Conservation (phyloP, 768 basidiomycete genomes). For the Gyrodon lividus region DNA sequence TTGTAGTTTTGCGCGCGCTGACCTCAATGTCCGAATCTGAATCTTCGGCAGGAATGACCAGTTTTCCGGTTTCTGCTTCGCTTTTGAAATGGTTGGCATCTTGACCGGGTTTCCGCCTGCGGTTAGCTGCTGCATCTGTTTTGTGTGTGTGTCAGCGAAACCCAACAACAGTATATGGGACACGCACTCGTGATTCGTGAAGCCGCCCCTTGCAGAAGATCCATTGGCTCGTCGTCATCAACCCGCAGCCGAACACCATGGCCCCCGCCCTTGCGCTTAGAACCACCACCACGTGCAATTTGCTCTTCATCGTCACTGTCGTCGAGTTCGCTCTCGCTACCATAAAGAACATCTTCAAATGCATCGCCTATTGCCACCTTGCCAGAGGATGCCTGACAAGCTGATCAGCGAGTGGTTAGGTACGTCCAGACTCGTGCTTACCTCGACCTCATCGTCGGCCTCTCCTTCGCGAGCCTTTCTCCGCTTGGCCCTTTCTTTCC, state of each 20-base stretch:
- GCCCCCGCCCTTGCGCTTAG: conserved; percentile 37
- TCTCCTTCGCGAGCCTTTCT: conserved; percentile 68
- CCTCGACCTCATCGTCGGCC: conserved; percentile 58
- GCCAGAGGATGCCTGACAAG: conserved; percentile 38
- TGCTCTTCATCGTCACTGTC: conserved; percentile 63
- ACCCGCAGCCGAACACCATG: conserved; percentile 68
- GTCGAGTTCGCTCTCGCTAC: conserved; percentile 89
- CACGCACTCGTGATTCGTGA: conserved; percentile 68
- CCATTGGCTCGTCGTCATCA: conserved; percentile 94
- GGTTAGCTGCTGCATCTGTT: conserved; percentile 44
- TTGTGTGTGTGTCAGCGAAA: conserved; percentile 6
- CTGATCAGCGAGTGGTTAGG: conserved; percentile 8
- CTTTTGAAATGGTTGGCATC: conserved; percentile 86
- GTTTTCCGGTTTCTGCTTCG: conserved; percentile 78
- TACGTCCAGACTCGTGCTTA: conserved; percentile 12
- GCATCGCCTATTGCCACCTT: conserved; percentile 75
- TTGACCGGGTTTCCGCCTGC: conserved; percentile 77
- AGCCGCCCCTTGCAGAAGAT: conserved; percentile 80
- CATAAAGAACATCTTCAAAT: conserved; percentile 96
- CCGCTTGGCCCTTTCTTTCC: conserved; percentile 90
- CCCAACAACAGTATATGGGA: neutral
- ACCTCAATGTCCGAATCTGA: conserved; percentile 46
- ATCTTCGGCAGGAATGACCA: conserved; percentile 67
- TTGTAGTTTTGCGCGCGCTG: conserved; percentile 40
- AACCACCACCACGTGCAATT: conserved; percentile 27